Percentiles rank a stretch among this genome's conserved stretches.
Conservation (phyloP, 768 basidiomycete species). For the Lactarius tabidus region DNA sequence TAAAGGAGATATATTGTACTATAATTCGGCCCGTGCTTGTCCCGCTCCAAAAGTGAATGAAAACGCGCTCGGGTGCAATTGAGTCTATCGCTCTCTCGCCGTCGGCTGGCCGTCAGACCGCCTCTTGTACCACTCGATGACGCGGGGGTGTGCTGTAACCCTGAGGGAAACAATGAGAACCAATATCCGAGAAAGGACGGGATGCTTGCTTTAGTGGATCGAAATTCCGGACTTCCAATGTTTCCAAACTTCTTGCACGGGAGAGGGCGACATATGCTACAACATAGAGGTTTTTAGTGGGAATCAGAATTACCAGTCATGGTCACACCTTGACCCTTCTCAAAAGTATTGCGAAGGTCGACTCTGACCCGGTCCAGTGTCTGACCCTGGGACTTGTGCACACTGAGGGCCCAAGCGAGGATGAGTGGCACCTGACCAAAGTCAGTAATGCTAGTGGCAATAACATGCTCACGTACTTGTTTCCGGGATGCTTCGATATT, state of each 20-base stretch:
- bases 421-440: constrained; percentile 48
- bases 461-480: constrained; percentile 41
- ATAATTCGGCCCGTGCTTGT: not conserved
- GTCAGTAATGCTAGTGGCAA: constrained; percentile 1
- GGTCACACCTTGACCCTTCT: constrained; percentile 65
- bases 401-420: constrained; percentile 83
- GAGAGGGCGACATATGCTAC: constrained; percentile 70
- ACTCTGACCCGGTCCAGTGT: constrained; percentile 82
- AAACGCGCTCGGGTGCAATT: not conserved
- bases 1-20: not conserved
- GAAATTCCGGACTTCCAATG: constrained; percentile 64
- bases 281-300: not conserved
- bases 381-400: constrained; percentile 91
- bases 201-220: constrained; percentile 49
- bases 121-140: constrained; percentile 49
- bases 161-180: constrained; percentile 34
- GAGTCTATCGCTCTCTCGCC: not conserved
- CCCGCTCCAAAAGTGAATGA: not conserved
- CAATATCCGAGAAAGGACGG: not conserved
- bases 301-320: not conserved
- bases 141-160: constrained; percentile 60
- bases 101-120: no score
- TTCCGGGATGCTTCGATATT: constrained; percentile 53
- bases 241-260: constrained; percentile 62
- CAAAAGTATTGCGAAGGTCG: constrained; percentile 71